A percentile compares a stretch with the other conserved stretches of the same genome.
Conservation (phyloP, 768 basidiomycete genomes). For the Termitomyces sp. region DNA sequence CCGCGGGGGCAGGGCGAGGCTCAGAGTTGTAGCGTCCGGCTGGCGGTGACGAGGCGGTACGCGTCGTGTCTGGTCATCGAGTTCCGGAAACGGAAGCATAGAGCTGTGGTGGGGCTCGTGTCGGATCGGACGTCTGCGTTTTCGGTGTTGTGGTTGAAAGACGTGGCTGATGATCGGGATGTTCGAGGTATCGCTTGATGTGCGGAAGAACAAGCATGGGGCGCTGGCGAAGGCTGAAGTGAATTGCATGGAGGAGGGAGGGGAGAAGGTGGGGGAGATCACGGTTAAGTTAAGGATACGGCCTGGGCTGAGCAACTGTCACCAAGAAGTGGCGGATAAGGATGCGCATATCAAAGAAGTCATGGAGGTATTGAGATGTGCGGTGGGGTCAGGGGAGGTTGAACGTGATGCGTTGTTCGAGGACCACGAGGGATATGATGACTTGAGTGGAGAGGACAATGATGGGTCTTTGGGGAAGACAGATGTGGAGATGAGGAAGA, state of each 20-base stretch:
- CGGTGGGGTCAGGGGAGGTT: slow-evolving; percentile 28
- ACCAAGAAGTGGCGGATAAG: slow-evolving; percentile 29
- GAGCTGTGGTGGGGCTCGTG: slow-evolving; percentile 16
- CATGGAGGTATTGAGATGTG: slow-evolving; percentile 41
- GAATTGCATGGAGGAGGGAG: slow-evolving; percentile 23
- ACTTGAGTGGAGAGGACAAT: slow-evolving; percentile 18
- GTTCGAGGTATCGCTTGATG: slow-evolving; percentile 21
- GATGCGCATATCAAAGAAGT: slow-evolving; percentile 34
- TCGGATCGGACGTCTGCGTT: slow-evolving; percentile 33
- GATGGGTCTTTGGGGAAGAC: slow-evolving; percentile 4
- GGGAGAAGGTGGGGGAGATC: slow-evolving; percentile 25
- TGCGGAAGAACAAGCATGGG: slow-evolving; percentile 20
- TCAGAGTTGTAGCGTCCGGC: slow-evolving; percentile 28
- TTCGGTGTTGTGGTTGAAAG: slow-evolving; percentile 38
- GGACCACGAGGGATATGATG: slow-evolving; percentile 2
- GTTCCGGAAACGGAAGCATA: slow-evolving; percentile 26
- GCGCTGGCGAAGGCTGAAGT: slow-evolving; percentile 22
- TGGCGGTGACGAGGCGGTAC: slow-evolving; percentile 38
- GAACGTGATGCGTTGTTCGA: slow-evolving; percentile 14
- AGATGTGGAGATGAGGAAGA: slow-evolving; percentile 23
- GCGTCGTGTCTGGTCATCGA: slow-evolving; percentile 35
- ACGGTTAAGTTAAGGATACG: slow-evolving; percentile 35
- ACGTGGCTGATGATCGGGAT: slow-evolving; percentile 34
- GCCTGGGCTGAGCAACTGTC: slow-evolving; percentile 41
- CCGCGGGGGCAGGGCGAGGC: too few relatives aligned